Evolutionary conservation across 1,284 basidiomycete genomes (phyloP).

Genomic region (Kalmanozyma brasiliensis): DNA sequence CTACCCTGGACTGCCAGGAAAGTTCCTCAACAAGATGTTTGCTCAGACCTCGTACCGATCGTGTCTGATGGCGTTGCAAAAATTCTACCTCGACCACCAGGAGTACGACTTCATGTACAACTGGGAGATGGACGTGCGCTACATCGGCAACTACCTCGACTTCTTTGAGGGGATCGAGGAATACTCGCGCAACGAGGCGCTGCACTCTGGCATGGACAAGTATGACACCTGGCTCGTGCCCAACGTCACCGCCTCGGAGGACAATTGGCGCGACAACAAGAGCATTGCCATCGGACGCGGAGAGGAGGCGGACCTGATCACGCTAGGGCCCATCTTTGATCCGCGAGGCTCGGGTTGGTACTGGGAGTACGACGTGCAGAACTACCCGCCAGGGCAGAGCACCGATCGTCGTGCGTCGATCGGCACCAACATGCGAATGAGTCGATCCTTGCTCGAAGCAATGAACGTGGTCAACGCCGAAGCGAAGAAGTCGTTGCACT

Average conservation of each 20-base stretch:
- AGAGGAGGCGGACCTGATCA: conserved; percentile 67
- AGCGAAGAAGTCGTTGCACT: conserved; percentile 67
- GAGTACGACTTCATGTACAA: conserved; percentile 68
- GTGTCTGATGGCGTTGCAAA: conserved; percentile 67
- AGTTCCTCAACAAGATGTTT: conserved; percentile 68
- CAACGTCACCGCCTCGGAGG: conserved; percentile 62
- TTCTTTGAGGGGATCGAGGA: conserved; percentile 66
- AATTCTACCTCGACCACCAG: conserved; percentile 67
- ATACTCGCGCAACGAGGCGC: conserved; percentile 64
- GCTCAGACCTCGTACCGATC: conserved; percentile 67
- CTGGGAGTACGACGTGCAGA: conserved; percentile 68
- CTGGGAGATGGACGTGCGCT: conserved; percentile 68
- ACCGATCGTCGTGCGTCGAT: conserved; percentile 66
- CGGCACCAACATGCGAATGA: conserved; percentile 68
- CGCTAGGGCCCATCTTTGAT: conserved; percentile 67
- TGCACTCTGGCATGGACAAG: conserved; percentile 66
- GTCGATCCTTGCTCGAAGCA: conserved; percentile 64
- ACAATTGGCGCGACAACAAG: conserved; percentile 61
- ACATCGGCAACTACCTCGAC: conserved; percentile 67
- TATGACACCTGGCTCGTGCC: conserved; percentile 67
- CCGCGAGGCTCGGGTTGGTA: conserved; percentile 67
- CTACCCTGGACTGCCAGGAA: conserved; percentile 65
- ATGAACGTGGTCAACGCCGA: conserved; percentile 68
- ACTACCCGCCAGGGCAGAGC: conserved; percentile 62
- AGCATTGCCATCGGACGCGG: conserved; percentile 53